Conservation (phyloP, 371 early-diverging fungal genomes). For the Syncephalastrum sp. region DNA sequence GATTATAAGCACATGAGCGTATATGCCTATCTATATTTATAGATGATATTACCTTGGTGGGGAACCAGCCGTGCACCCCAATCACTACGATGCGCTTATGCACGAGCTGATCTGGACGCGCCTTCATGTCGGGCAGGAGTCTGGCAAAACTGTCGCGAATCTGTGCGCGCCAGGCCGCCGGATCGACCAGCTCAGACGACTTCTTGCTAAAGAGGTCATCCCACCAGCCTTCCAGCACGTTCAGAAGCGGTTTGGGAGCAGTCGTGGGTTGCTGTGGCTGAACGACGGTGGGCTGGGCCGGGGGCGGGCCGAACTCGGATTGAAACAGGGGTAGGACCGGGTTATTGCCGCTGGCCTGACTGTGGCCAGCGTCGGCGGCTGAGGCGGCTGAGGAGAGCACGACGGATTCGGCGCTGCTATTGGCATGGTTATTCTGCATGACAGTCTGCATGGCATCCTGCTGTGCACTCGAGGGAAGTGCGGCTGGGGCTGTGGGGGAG, state of each 20-base stretch:
- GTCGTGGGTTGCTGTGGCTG: neutral
- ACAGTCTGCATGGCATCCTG: no score
- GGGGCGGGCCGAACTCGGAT: neutral
- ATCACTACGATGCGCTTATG: constrained; percentile 50
- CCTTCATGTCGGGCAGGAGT: neutral
- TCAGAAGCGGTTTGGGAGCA: neutral
- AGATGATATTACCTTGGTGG: constrained; percentile 41
- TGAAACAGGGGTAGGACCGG: constrained; percentile 5
- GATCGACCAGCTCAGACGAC: neutral
- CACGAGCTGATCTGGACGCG: neutral
- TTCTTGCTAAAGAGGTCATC: constrained; percentile 4
- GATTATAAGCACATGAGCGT: neutral
- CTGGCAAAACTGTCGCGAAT: constrained; percentile 1
- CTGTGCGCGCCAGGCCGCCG: neutral
- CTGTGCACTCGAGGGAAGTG: no score
- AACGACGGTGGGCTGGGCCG: neutral
- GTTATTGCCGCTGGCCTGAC: neutral
- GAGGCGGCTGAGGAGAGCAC: no score
- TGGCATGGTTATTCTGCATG: no score
- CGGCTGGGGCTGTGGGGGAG: no score
- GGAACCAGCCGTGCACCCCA: constrained; percentile 93
- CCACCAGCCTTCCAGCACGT: neutral
- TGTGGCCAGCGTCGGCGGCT: no score
- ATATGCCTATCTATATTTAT: neutral
- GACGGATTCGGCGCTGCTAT: no score